Base-by-base conservation (phyloP, 2,329 filamentous ascomycete species). In the Ascocoryne sarcoides region DNA sequence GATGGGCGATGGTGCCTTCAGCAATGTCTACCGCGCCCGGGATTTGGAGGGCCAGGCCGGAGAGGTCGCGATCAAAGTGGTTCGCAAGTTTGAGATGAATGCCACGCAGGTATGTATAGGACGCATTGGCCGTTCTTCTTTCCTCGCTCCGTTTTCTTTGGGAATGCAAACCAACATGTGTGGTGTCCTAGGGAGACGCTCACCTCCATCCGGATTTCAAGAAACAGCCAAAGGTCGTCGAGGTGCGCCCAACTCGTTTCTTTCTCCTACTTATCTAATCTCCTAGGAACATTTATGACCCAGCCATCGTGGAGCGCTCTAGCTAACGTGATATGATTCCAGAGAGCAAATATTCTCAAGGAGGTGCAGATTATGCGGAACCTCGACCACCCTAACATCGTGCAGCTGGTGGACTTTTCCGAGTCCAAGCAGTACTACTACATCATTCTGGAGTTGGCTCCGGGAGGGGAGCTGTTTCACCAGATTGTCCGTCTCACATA, bases 361-460 rank as follows among this genome's bases (percentile, higher is more conserved):
- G 92, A 98, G 64, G 92, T 98, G 10, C 86, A 95, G 58, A 98
- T 98, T 54, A 98, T 98, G 90, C 86, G 89, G 49, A 84, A 93
- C 57, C 73, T 98, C 35, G 88, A 96, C 51, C 92, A 98, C 54
- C 89, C 90, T 47, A 96, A 96, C 60, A 92, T 98, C 46, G 79
- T 95, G 62, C 90, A 87, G 60, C 76, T 98, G 43, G 74, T 96
- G 56, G 87, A 95, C 56, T 96, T 96, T 60, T 84, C 84, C 48
- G 92, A 98, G 64, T 93, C 89, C 1, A 75, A 76, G 43, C 88
- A 96, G 62, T 95, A 95, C 62, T 96, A 96, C 65, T 98, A 93
- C 67, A 95, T 98, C 53, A 80, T 98, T 32, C 77, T 98, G 30
- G 92, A 98, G 65, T 74, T 96, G 32, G 94, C 90, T 43, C 88